Conservation (phyloP, 2,329 filamentous ascomycete species). For the Dothistroma septosporum region DNA sequence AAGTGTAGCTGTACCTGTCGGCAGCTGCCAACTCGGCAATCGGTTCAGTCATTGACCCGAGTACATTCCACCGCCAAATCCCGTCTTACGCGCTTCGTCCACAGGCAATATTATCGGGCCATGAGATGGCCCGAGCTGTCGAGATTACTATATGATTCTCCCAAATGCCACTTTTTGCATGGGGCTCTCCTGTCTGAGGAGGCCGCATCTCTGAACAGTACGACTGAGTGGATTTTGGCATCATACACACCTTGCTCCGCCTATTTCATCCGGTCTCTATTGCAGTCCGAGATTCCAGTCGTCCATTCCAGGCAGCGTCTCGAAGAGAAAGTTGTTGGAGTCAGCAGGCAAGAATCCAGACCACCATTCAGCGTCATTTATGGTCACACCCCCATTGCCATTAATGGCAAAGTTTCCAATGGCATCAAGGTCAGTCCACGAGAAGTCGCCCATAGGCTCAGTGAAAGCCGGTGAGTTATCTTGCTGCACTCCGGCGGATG, state of each 20-base stretch:
- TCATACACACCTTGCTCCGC: too few species aligned
- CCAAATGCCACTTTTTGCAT: too few species aligned
- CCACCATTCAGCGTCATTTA: slow-evolving; percentile 37
- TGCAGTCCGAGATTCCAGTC: slow-evolving; percentile 32
- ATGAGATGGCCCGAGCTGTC: neutral
- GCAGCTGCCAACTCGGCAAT: neutral
- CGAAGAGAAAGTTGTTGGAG: slow-evolving; percentile 34
- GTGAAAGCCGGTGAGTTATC: slow-evolving; percentile 41
- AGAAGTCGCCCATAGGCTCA: slow-evolving; percentile 47
- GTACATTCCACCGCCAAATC: neutral
- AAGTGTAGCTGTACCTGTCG: neutral
- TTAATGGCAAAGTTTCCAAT: slow-evolving; percentile 48
- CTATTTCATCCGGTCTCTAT: neutral
- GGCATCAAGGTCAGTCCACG: slow-evolving; percentile 47
- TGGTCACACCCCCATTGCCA: slow-evolving; percentile 32
- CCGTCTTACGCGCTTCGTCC: neutral
- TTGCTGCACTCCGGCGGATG: slow-evolving; percentile 10
- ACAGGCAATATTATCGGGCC: neutral
- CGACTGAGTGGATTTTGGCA: too few species aligned
- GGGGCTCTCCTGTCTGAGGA: too few species aligned
- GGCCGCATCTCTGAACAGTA: too few species aligned
- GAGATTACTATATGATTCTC: neutral
- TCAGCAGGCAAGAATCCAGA: slow-evolving; percentile 37
- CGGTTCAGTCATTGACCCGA: neutral
- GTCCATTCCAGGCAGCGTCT: slow-evolving; percentile 31